Evolutionary conservation across 768 basidiomycete species (phyloP), one percentile per base, ranked within the genome.

Genomic region (Tylopilus cervinicoccineus): DNA sequence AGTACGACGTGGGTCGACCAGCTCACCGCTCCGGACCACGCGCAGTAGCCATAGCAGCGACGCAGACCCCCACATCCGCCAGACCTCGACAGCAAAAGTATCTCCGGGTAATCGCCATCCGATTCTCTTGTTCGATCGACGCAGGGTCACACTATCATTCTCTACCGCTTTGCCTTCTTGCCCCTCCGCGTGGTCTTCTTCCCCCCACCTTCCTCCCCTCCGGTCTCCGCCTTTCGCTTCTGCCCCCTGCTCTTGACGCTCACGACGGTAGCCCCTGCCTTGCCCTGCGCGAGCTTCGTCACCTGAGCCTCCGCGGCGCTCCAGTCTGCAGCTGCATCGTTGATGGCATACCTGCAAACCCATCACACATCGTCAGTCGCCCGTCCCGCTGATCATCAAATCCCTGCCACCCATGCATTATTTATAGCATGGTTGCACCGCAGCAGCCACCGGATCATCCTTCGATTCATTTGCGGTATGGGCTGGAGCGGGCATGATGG

Each of bases 291-390:
- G 37, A 80, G 61, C 41, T 73, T 73, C 29, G 76, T 66, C 4
- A 93, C 81, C 63, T 93, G 89, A 19, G 76, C 72, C 62, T 92
- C 86, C 5, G 88, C 92, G 23, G 68, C 67, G 31, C 75, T 72
- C 87, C 91, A 95, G 64, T 95, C 89, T 24, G 78, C 71, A 14
- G 76, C 71, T 0, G 72, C 65, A 56, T 84, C 81, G 56, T 87
- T 76, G 56, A 97, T 93, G 23, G 85, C 83, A 62, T 78, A 89
- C 63, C 87, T 89, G 59, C 27, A 42, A 24, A 55, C 26, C 5
- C 26, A 27, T 9, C 5, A 27, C 26, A 36, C 11, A 19, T 6
- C 19, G 23, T 51, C 11, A 47, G 51, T 40, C 41, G 38, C 27
- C n/a, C 24, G 9, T 37, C 12, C 36, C 27, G 20, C 13, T 17